Evolutionary conservation across 495 filamentous ascomycete species (phyloP), one percentile per base, ranked within the genome.

Genomic region (Penicillium longicatenatum): DNA sequence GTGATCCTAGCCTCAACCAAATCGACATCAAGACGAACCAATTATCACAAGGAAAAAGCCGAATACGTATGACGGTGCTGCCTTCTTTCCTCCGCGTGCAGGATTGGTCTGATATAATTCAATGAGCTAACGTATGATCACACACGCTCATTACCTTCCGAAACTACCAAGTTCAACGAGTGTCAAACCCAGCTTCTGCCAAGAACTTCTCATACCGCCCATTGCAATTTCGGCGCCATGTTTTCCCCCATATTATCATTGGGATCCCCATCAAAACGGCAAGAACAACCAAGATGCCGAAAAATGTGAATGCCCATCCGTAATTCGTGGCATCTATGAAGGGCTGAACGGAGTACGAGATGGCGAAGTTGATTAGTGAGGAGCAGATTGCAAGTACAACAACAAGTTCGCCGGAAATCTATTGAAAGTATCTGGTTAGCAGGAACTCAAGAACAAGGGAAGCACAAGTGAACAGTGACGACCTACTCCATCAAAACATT

Each of bases 321-420:
- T 69, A 72, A 16, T 65, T 66, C 1, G 69, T 68, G 14, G 59
- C 61, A 6, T 69, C 53, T 42, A 72, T 72, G 44, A 72, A 72
- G 5, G 65, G 57, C 51, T 72, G 67, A n/a, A 72, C 69, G 2
- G 66, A 66, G 45, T 64, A 70, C 4, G 67, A 70, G 24, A 72
- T 72, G 21, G 67, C 69, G 20, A 72, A 72, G 52, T 72, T 72
- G 51, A 72, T 66, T 19, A 64, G 20, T 7, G 66, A 69, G 1
- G 69, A 69, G 53, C 66, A 72, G 24, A 71, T 70, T 14, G 71
- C 71, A 0, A 72, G 62, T 20, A 74, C 64, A 5, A 70, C 65
- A 24, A 74, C 71, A 1, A 74, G 66, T 55, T 74, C 71, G 31
- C 71, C 67, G 8, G 69, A 69, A 33, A 71, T 65, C 68, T 71